These are phyloP conservation scores for Colletotrichum lupini DNA, from an alignment of 2,329 filamentous ascomycete species.

Conservation along the genomic window DNA sequence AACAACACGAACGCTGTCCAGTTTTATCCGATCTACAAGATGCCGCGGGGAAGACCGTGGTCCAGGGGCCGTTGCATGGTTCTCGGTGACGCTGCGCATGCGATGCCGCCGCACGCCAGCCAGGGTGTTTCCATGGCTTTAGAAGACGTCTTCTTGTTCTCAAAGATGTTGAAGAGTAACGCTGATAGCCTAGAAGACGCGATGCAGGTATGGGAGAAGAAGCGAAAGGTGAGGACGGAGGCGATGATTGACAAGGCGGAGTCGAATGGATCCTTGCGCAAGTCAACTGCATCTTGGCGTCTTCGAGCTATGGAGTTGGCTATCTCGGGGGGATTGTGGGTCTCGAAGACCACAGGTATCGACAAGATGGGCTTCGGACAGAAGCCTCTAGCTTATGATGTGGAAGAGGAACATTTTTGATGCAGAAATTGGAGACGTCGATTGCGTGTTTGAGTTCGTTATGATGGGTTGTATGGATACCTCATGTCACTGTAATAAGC, in stretches of 20 bases:
- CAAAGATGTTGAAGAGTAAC: conserved; percentile 46
- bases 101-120: conserved; percentile 62
- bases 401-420: conserved; percentile 14
- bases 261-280: conserved; percentile 14
- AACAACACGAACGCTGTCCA: conserved; percentile 39
- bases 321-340: conserved; percentile 17
- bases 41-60: conserved; percentile 47
- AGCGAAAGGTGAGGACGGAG: conserved; percentile 17
- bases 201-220: conserved; percentile 7
- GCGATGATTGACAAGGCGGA: conserved; percentile 14
- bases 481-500: no score
- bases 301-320: conserved; percentile 16
- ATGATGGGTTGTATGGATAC: no score
- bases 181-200: not conserved
- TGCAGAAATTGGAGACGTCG: not conserved
- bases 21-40: conserved; percentile 49
- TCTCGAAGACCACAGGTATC: conserved; percentile 17
- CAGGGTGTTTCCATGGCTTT: conserved; percentile 67
- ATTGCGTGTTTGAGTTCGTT: not conserved
- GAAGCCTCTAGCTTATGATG: conserved; percentile 25
- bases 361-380: conserved; percentile 19
- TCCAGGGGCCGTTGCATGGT: conserved; percentile 55
- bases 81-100: conserved; percentile 68
- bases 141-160: conserved; percentile 63
- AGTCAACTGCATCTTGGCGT: conserved; percentile 23